Conservation (phyloP, 202 grass and related monocot genomes). For the Schoenoplectus triqueter region DNA sequence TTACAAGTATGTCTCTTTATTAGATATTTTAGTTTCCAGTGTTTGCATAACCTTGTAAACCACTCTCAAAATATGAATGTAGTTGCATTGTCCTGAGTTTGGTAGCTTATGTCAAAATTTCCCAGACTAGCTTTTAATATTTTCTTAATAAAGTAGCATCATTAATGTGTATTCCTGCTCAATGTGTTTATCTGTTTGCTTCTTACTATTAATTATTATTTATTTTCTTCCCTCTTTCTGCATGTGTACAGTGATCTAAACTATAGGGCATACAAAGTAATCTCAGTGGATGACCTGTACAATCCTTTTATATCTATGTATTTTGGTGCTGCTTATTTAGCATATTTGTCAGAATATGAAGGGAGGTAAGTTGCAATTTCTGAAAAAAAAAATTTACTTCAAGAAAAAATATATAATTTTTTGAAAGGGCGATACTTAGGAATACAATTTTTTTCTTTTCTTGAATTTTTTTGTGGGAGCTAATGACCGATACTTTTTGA, state of each 20-base stretch:
- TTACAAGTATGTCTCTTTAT: conserved; percentile 55
- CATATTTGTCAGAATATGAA: conserved; percentile 82
- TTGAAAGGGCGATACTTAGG: neutral
- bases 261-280: conserved; percentile 65
- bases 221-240: neutral
- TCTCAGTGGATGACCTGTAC: conserved; percentile 88
- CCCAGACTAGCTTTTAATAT: neutral
- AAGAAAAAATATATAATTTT: neutral
- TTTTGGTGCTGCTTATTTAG: conserved; percentile 79
- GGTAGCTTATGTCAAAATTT: neutral
- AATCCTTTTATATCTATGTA: conserved; percentile 99
- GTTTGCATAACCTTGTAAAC: neutral
- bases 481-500: neutral
- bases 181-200: conserved; percentile 12
- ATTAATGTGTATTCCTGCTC: neutral
- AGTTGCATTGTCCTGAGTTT: neutral
- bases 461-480: neutral
- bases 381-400: neutral
- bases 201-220: conserved; percentile 8
- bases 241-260: conserved; percentile 63
- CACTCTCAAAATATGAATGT: conserved; percentile 7
- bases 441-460: neutral
- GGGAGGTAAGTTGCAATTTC: conserved; percentile 60
- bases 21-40: neutral
- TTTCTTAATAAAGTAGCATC: neutral